Conservation (phyloP, 805 yeast species). For the Candida pseudofarinosa region DNA sequence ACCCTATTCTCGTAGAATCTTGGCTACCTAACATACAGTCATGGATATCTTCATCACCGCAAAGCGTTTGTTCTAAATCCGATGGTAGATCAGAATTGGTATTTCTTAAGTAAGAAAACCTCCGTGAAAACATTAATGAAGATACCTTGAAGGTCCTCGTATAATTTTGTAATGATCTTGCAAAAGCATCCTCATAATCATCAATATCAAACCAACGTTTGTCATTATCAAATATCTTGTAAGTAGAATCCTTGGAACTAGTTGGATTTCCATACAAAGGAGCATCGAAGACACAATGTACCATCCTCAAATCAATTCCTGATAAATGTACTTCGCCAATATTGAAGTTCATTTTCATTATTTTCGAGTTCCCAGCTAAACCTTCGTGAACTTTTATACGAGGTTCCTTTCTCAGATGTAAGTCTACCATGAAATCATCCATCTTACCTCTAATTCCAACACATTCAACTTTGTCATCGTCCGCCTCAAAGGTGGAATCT, state of each 20-base stretch:
- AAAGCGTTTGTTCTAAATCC: slow-evolving; percentile 9
- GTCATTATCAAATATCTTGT: slow-evolving; percentile 50
- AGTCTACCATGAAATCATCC: slow-evolving; percentile 34
- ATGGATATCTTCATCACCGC: slow-evolving; percentile 27
- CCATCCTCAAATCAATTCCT: slow-evolving; percentile 56
- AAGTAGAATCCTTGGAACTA: slow-evolving; percentile 9
- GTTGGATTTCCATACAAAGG: slow-evolving; percentile 16
- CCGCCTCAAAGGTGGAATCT: slow-evolving; percentile 37
- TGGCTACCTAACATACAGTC: slow-evolving; percentile 24
- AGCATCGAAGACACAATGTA: slow-evolving; percentile 45
- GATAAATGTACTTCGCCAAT: slow-evolving; percentile 58
- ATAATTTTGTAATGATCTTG: slow-evolving; percentile 32
- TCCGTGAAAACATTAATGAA: slow-evolving; percentile 66
- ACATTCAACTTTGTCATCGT: slow-evolving; percentile 46
- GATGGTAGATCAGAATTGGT: slow-evolving; percentile 25
- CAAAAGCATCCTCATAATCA: slow-evolving; percentile 58
- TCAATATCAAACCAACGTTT: slow-evolving; percentile 56
- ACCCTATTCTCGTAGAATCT: slow-evolving; percentile 25
- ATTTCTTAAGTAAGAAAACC: slow-evolving; percentile 65
- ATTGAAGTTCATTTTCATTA: slow-evolving; percentile 56
- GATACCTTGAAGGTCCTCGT: slow-evolving; percentile 44
- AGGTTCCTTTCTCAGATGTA: slow-evolving; percentile 40
- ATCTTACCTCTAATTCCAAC: slow-evolving; percentile 62
- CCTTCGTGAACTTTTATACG: slow-evolving; percentile 36
- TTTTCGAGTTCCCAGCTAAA: slow-evolving; percentile 43